Evolutionary conservation across 768 basidiomycete genomes (phyloP), one percentile per base, ranked within the genome.

Genomic region (Amyloporia xantha): DNA sequence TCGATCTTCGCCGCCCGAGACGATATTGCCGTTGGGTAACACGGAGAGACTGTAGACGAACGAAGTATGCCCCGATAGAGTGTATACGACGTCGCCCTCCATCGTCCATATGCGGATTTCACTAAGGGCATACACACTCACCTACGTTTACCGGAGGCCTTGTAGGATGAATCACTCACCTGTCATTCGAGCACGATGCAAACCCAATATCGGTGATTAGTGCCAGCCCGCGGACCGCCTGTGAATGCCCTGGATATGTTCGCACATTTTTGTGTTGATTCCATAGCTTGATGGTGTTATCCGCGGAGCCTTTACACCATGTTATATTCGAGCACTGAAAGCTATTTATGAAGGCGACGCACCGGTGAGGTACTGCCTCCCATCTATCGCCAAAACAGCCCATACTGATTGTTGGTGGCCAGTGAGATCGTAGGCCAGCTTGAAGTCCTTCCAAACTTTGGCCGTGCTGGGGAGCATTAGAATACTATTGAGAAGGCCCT

Each of bases 111-210:
- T 82, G 41, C 84, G 88, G 54, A 99, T 88, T 66, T 93, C 86
- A 56, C 95, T 96, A 48, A 35, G 49, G 45, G 46, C 24, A 30
- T 35, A 4, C 47, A 41, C 12, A 25, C 36, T 52, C 27, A 10
- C n/a, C 25, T 47, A 38, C 24, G 35, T 26, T 17, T 26, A 23
- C 47, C 15, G 50, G 10, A 37, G 39, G 7, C 10, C n/a, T 2
- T 13, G 13, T 20, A 4, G 36, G 44, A 17, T 6, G 3, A 26
- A 25, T 40, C 11, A 60, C 70, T 52, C 49, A 88, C 90, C 86
- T 89, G 64, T 99, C 96, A 59, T 99, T 98, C 13, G 88, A 89
- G 54, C 90, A 95, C 37, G 91, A 96, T 42, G 89, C 96, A 64
- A 99, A 99, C 5, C 92, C 90, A 54, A 91, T 81, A 61, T 91